These are phyloP conservation scores for Senna siamea DNA, from an alignment of 306 rosid species.

Conservation along the genomic window DNA sequence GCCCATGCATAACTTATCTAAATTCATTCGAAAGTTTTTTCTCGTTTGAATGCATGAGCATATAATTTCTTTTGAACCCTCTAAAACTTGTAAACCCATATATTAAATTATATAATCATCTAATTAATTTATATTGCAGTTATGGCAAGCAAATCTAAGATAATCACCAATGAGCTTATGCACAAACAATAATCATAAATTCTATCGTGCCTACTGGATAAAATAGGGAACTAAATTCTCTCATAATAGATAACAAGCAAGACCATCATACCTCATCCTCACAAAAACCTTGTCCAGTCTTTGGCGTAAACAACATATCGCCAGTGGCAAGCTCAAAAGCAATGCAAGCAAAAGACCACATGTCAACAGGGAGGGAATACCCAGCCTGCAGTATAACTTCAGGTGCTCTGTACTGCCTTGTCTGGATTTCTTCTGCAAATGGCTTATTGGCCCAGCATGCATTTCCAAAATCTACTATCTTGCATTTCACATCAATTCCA, in stretches of 20 bases:
- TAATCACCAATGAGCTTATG: neutral
- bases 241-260: conserved; percentile 16
- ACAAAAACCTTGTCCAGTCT: conserved; percentile 79
- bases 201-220: neutral
- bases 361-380: conserved; percentile 82
- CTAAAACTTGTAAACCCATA: conserved; percentile 2
- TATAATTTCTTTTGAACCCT: neutral
- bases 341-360: conserved; percentile 97
- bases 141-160: conserved; percentile 18
- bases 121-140: conserved; percentile 5
- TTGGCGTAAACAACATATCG: conserved; percentile 92
- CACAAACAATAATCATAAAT: conserved; percentile 29
- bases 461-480: conserved; percentile 94
- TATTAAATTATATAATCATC: conserved; percentile 3
- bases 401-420: conserved; percentile 98
- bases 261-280: conserved; percentile 90
- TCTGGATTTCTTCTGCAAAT: conserved; percentile 82
- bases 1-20: neutral
- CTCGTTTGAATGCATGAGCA: conserved; percentile 19
- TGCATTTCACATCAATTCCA: conserved; percentile 88
- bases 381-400: conserved; percentile 90
- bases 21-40: conserved; percentile 22
- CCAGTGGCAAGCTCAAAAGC: conserved; percentile 97
- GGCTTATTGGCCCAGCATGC: conserved; percentile 89
- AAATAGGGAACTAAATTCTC: conserved; percentile 28